A percentile compares a stretch with the other conserved stretches of the same genome.
Conservation (phyloP, 2,329 filamentous ascomycete genomes). For the Scedosporium dehoogii region DNA sequence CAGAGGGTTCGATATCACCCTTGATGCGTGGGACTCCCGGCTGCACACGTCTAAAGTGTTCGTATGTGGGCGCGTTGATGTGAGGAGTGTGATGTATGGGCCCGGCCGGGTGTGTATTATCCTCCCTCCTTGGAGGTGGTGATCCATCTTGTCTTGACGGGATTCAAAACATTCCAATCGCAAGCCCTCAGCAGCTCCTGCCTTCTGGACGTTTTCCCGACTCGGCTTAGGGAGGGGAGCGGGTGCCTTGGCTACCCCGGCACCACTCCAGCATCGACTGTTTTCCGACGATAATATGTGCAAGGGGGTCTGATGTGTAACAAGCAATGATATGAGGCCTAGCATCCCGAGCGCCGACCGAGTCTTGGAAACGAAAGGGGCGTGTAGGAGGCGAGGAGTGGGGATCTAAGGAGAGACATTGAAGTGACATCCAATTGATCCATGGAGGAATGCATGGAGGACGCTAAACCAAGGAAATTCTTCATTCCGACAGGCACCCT, state of each 20-base stretch:
- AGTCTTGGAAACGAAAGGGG: slow-evolving; percentile 3
- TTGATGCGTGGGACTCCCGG: not conserved
- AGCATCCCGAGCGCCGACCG: not conserved
- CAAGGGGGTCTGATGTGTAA: slow-evolving; percentile 5
- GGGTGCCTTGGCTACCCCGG: not conserved
- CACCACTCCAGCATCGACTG: not conserved
- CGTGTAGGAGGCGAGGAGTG: not conserved
- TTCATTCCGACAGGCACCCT: not conserved
- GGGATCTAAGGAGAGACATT: not conserved
- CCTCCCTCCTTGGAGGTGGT: not conserved
- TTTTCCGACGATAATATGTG: not conserved
- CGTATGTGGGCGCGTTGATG: not conserved
- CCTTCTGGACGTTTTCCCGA: no score
- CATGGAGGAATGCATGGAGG: not conserved
- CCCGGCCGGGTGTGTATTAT: not conserved
- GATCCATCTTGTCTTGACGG: not conserved
- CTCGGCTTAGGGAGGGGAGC: not conserved
- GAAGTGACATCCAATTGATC: not conserved
- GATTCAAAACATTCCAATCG: no score
- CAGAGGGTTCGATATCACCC: not conserved
- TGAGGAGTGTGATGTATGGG: not conserved
- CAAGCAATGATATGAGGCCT: slow-evolving; percentile 1
- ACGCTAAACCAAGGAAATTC: not conserved
- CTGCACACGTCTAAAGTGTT: not conserved
- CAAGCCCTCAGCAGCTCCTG: no score